Evolutionary conservation across 371 early-diverging fungal genomes (phyloP), one percentile per base, ranked within the genome.

Genomic region (Mucor saturninus): DNA sequence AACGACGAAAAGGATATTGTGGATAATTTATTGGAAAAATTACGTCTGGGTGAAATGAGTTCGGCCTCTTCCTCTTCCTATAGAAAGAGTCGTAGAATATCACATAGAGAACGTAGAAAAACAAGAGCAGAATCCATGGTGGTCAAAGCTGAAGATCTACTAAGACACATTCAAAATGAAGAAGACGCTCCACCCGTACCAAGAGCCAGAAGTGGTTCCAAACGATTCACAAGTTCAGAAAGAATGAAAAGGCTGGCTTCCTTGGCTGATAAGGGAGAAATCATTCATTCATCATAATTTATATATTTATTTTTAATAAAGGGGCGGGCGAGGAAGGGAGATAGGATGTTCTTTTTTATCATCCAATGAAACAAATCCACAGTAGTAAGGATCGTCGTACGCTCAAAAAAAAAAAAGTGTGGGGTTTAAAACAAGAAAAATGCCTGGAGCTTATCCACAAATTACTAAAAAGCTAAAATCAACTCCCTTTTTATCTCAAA

Each of bases 1-100:
- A 78, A 80, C 14, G 89, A 78, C 28, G 91, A 91, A 50, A 92
- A 93, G 63, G 91, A 91, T 58, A 89, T 91, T 54, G 91, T 93
- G 85, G 93, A 93, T 58, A 91, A 89, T 50, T 63, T 93, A 43
- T 75, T 93, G n/a, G 89, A 91, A 65, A 85, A 86, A n/a, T 76
- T 93, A 15, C 73, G 89, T 5, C 89, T 89, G 9, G 88, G 86
- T 5, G 91, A 91, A 59, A 76, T 86, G 59, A 83, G 88, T 30
- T 75, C 86, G 0, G 81, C 85, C 0, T 75, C 80, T 71, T 75
- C 80, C 74, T 75, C 80, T 71, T 75, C 80, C 73, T 43, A 86
- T 70, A 56, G 85, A 76, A 74, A 67, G 29, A 74, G 66, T 15
- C 68, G 86, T 58, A 71, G 74, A 40, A 49, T 79, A 46, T 72